Percentiles rank a stretch among this genome's conserved stretches.
These are phyloP conservation scores for Aspergillus homomorphus DNA, from an alignment of 495 filamentous ascomycete species.

Conservation along the genomic window DNA sequence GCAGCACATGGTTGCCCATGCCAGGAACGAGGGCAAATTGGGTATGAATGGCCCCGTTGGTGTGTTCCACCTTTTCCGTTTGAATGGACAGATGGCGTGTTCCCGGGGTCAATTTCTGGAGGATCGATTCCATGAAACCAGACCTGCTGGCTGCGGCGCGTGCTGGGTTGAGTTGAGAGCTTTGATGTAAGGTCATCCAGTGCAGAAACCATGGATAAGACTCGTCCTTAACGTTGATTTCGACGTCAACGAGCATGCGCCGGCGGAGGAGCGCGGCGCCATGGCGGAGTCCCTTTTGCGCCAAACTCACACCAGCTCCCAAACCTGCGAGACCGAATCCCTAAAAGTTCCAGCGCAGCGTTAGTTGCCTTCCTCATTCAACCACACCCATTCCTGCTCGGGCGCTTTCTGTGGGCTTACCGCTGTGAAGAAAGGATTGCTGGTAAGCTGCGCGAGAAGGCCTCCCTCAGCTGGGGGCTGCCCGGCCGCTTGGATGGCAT, in stretches of 20 bases:
- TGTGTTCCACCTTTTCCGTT: slow-evolving; percentile 56
- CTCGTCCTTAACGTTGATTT: slow-evolving; percentile 89
- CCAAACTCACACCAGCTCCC: slow-evolving; percentile 71
- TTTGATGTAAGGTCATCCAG: slow-evolving; percentile 86
- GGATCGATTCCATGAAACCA: slow-evolving; percentile 50
- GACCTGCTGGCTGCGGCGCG: slow-evolving; percentile 34
- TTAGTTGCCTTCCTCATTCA: not conserved
- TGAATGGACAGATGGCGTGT: slow-evolving; percentile 68
- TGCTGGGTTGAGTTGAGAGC: slow-evolving; percentile 47
- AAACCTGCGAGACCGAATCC: slow-evolving; percentile 85
- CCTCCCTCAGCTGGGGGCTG: slow-evolving; percentile 39
- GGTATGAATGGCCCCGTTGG: slow-evolving; percentile 66
- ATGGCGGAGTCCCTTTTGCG: slow-evolving; percentile 67
- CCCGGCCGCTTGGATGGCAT: slow-evolving; percentile 29
- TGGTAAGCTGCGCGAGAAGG: slow-evolving; percentile 53
- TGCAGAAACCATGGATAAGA: slow-evolving; percentile 92
- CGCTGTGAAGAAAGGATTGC: slow-evolving; percentile 68
- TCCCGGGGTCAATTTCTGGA: slow-evolving; percentile 57
- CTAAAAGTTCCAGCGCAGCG: slow-evolving; percentile 25
- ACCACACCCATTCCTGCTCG: not conserved
- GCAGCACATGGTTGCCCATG: slow-evolving; percentile 80
- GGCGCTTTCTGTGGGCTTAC: slow-evolving; percentile 37
- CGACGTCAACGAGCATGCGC: slow-evolving; percentile 88
- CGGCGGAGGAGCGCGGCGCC: slow-evolving; percentile 69
- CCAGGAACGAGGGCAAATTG: slow-evolving; percentile 88